Evolutionary conservation across 1,284 basidiomycete genomes (phyloP).

Genomic region (Sporisorium iseilematis-ciliati): DNA sequence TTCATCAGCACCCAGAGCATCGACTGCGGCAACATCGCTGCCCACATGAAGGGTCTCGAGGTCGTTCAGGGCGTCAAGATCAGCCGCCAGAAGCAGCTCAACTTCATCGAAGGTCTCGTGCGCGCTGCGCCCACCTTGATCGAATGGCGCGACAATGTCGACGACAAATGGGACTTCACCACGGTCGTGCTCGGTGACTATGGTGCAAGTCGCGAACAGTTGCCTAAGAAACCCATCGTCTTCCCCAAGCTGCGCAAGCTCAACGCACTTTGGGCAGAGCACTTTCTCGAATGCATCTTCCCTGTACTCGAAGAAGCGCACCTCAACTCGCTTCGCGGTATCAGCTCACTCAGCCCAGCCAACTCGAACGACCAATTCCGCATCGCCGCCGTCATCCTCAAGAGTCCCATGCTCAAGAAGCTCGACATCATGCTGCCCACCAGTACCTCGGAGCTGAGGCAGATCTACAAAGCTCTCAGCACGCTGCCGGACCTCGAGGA

Average conservation of each 20-base stretch:
- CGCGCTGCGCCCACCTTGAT: slow-evolving; percentile 9
- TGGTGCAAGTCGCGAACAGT: not conserved
- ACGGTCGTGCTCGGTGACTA: slow-evolving; percentile 10
- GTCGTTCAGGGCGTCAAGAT: slow-evolving; percentile 2
- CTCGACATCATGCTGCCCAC: slow-evolving; percentile 20
- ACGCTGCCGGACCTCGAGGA: slow-evolving; percentile 17
- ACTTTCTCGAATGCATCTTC: slow-evolving; percentile 20
- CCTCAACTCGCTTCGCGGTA: slow-evolving; percentile 12
- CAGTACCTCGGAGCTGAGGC: not conserved
- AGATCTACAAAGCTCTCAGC: slow-evolving; percentile 19
- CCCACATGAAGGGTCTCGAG: slow-evolving; percentile 14
- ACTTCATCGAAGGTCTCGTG: slow-evolving; percentile 14
- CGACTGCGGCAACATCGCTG: slow-evolving; percentile 16
- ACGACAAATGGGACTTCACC: slow-evolving; percentile 5
- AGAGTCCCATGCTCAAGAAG: slow-evolving; percentile 23
- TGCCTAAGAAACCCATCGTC: slow-evolving; percentile 8
- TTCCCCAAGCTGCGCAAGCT: slow-evolving; percentile 20
- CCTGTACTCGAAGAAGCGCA: slow-evolving; percentile 12
- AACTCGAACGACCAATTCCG: not conserved
- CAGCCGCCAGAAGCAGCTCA: slow-evolving; percentile 15
- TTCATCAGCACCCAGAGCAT: slow-evolving; percentile 5
- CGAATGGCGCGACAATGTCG: slow-evolving; percentile 17
- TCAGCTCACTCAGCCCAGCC: not conserved
- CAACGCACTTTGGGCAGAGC: slow-evolving; percentile 13
- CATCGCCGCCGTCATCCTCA: slow-evolving; percentile 12